A percentile compares a stretch with the other conserved stretches of the same genome.
phyloP scores from a whole-genome alignment of 768 basidiomycete genomes.

The Infundibulicybe gibba region DNA sequence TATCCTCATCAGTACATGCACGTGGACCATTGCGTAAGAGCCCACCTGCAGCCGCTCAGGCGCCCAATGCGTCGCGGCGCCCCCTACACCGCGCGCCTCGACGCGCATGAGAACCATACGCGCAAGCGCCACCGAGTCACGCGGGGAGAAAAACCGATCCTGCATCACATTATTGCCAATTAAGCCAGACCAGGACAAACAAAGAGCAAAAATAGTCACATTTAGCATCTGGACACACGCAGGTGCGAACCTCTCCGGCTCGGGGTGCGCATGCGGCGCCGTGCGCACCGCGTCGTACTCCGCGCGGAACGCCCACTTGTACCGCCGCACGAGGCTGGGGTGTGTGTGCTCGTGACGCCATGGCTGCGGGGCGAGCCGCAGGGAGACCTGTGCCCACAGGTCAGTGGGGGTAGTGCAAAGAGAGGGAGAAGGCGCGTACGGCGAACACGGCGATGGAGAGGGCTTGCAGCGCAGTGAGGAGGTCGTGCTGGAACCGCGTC shows the following conservation, averaged over 20 bases:
- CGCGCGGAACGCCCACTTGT: constrained; percentile 73
- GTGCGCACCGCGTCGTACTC: constrained; percentile 52
- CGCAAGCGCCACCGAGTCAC: constrained; percentile 40
- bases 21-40: too few relatives aligned
- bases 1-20: too few relatives aligned
- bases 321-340: constrained; percentile 60
- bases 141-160: constrained; percentile 37
- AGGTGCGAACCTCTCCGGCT: constrained; percentile 44
- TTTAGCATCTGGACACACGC: constrained; percentile 34
- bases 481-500: constrained; percentile 43
- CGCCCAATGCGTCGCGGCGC: constrained; percentile 45
- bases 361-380: constrained; percentile 41
- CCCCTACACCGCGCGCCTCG: constrained; percentile 21
- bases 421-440: constrained; percentile 32
- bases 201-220: constrained; percentile 18
- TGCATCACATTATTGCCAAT: constrained; percentile 9
- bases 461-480: constrained; percentile 55
- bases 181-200: neutral
- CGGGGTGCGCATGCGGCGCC: constrained; percentile 49
- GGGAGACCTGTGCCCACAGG: constrained; percentile 36
- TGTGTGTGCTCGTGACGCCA: constrained; percentile 39
- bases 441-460: constrained; percentile 51
- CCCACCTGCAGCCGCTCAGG: constrained; percentile 46
- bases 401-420: neutral
- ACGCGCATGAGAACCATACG: constrained; percentile 29